Conservation (phyloP, 768 basidiomycete genomes). For the Hydnomerulius pinastri region DNA sequence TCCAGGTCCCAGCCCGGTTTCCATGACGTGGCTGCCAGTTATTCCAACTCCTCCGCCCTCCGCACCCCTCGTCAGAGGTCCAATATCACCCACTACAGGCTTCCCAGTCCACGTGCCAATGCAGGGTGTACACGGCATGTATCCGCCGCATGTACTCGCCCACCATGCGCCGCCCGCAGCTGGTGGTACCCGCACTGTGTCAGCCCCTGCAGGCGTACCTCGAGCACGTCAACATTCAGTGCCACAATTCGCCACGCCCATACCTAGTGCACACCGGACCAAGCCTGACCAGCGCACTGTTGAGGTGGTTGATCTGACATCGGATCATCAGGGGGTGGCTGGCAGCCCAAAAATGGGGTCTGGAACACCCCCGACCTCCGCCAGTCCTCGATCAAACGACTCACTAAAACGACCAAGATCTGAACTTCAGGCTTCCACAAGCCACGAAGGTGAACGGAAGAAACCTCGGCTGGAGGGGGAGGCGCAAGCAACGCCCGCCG, state of each 20-base stretch:
- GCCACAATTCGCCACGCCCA: slow-evolving; percentile 4
- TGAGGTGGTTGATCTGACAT: not conserved
- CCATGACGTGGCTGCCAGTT: slow-evolving; percentile 17
- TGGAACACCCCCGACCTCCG: not conserved
- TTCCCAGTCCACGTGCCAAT: slow-evolving; percentile 13
- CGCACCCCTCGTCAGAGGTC: slow-evolving; percentile 6
- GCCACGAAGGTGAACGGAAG: slow-evolving; percentile 17
- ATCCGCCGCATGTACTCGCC: slow-evolving; percentile 4
- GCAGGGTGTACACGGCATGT: not conserved
- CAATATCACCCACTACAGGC: slow-evolving; percentile 2
- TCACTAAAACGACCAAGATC: slow-evolving; percentile 20
- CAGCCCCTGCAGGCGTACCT: slow-evolving; percentile 4
- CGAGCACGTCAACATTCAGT: slow-evolving; percentile 3
- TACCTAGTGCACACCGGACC: not conserved
- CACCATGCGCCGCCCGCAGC: not conserved
- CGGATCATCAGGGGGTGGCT: not conserved
- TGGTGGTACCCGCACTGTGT: slow-evolving; percentile 2
- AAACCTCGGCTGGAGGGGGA: slow-evolving; percentile 20
- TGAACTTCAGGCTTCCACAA: slow-evolving; percentile 5
- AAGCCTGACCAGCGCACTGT: not conserved
- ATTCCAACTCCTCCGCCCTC: slow-evolving; percentile 25
- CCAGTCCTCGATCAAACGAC: not conserved
- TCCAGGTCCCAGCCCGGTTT: slow-evolving; percentile 6
- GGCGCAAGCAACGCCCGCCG: not conserved
- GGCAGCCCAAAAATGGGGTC: not conserved